Evolutionary conservation across 805 yeast genomes (phyloP).

Genomic region (Zygosaccharomyces siamensis): DNA sequence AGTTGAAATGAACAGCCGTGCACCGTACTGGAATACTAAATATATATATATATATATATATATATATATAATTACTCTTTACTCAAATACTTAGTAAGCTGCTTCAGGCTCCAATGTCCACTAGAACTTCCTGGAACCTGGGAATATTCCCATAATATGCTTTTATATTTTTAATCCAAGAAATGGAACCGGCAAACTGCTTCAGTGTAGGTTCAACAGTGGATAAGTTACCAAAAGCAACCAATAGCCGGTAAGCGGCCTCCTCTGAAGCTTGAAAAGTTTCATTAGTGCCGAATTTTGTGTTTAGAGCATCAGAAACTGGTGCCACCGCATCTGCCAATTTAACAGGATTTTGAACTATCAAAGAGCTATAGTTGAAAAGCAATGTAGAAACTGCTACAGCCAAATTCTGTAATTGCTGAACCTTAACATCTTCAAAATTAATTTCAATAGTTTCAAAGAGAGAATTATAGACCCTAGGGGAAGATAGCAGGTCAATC

Average conservation of each 20-base stretch:
- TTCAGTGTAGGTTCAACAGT: constrained; percentile 31
- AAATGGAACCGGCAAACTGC: constrained; percentile 30
- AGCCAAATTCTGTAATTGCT: constrained; percentile 32
- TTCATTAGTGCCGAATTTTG: constrained; percentile 30
- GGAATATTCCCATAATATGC: constrained; percentile 15
- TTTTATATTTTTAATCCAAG: constrained; percentile 29
- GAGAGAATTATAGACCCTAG: constrained; percentile 37
- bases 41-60: not conserved
- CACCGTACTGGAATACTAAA: not conserved
- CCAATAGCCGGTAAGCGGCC: constrained; percentile 58
- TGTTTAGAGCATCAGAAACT: constrained; percentile 30
- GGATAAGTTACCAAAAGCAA: constrained; percentile 60
- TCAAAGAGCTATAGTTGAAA: constrained; percentile 44
- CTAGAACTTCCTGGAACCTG: constrained; percentile 26
- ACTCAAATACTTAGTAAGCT: too few species aligned
- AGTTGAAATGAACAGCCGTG: not conserved
- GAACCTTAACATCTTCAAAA: constrained; percentile 22
- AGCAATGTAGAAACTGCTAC: constrained; percentile 47
- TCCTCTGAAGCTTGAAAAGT: constrained; percentile 45
- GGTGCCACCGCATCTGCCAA: constrained; percentile 28
- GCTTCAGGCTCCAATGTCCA: constrained; percentile 11
- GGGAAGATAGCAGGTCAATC: constrained; percentile 36
- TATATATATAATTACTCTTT: not conserved
- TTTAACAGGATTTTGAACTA: constrained; percentile 29
- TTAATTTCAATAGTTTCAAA: constrained; percentile 35